These are phyloP conservation scores for Endoconidiophora polonica DNA, from an alignment of 2,329 filamentous ascomycete genomes.

Conservation along the genomic window DNA sequence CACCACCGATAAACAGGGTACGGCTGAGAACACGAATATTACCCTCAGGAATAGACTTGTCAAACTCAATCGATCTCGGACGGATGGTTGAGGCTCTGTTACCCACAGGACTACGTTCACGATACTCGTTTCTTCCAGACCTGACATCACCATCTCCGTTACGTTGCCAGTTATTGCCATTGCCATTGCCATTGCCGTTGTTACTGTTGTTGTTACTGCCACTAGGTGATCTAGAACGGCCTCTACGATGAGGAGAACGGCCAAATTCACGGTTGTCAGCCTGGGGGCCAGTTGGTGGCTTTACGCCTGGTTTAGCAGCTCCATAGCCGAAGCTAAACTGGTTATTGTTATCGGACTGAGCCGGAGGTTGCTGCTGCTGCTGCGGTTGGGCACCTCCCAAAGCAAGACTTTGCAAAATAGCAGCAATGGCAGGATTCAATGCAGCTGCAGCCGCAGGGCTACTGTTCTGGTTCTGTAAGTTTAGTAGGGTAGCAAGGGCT, in stretches of 20 bases:
- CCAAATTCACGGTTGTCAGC: constrained; percentile 17
- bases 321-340: constrained; percentile 5
- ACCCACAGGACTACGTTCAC: constrained; percentile 38
- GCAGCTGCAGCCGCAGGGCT: neutral
- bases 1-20: constrained; percentile 91
- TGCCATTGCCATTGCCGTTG: neutral
- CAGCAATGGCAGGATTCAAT: constrained; percentile 7
- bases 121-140: constrained; percentile 44
- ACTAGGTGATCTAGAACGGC: constrained; percentile 50
- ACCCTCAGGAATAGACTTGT: constrained; percentile 54
- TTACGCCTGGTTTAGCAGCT: constrained; percentile 2
- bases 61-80: constrained; percentile 52
- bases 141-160: constrained; percentile 22
- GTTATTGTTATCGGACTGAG: neutral
- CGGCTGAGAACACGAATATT: constrained; percentile 85
- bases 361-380: neutral
- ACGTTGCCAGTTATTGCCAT: constrained; percentile 20
- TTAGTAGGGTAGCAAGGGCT: constrained; percentile 9
- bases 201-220: neutral
- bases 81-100: constrained; percentile 19
- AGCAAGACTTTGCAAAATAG: constrained; percentile 11
- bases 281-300: constrained; percentile 11
- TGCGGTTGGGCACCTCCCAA: neutral
- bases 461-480: constrained; percentile 2
- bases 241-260: constrained; percentile 43